Conservation (phyloP, 2,329 filamentous ascomycete species). For the Achaetomium macrosporum region DNA sequence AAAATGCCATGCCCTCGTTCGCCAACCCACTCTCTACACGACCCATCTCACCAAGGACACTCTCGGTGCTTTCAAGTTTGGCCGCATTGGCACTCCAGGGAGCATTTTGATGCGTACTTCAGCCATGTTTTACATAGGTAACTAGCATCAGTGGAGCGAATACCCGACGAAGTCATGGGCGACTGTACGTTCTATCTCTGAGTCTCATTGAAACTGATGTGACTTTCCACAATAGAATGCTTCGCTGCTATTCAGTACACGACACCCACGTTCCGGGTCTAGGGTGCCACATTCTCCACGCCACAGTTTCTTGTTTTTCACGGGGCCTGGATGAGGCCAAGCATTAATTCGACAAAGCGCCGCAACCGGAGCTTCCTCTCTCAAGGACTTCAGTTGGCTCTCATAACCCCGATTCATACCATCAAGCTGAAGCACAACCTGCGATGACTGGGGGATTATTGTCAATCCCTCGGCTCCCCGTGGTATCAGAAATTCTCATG, state of each 20-base stretch:
- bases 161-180: slow-evolving; percentile 42
- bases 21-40: slow-evolving; percentile 61
- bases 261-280: slow-evolving; percentile 52
- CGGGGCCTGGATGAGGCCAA: not conserved
- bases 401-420: too few species aligned
- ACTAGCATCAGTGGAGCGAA: slow-evolving; percentile 48
- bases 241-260: slow-evolving; percentile 63
- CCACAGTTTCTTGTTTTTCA: slow-evolving; percentile 11
- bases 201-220: not conserved
- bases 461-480: too few species aligned
- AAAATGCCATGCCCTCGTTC: slow-evolving; percentile 58
- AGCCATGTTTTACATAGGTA: too few species aligned
- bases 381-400: too few species aligned
- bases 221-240: slow-evolving; percentile 50
- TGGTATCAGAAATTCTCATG: too few species aligned
- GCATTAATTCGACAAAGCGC: slow-evolving; percentile 5
- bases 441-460: too few species aligned
- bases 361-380: not conserved
- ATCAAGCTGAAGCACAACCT: too few species aligned
- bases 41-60: slow-evolving; percentile 57
- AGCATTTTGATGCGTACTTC: slow-evolving; percentile 47
- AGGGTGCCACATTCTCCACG: slow-evolving; percentile 52
- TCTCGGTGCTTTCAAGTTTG: slow-evolving; percentile 67
- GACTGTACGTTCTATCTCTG: slow-evolving; percentile 42
- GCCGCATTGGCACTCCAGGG: slow-evolving; percentile 57